phyloP scores from a whole-genome alignment of 164 flowering plant genomes.

The Stephania cephalantha region DNA sequence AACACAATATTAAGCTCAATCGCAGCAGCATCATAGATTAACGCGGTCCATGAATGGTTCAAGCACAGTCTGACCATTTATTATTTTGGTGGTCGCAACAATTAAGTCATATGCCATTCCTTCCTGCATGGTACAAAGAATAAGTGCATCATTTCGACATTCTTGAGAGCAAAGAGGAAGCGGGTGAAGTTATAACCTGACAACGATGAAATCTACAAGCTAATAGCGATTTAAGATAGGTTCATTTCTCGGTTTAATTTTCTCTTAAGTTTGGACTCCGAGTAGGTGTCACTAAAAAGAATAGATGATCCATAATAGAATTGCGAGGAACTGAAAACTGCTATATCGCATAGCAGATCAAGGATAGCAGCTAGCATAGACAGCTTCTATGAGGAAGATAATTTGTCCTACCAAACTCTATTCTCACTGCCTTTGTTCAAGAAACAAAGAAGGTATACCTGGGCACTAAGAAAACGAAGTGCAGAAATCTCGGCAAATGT shows the following conservation, averaged over 20 bases:
- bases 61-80: constrained; percentile 53
- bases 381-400: neutral
- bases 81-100: constrained; percentile 72
- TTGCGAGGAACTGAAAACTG: too few species aligned
- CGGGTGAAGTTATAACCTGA: too few species aligned
- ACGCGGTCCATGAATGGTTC: constrained; percentile 55
- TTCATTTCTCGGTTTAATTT: too few species aligned
- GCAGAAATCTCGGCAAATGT: constrained; percentile 98
- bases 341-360: neutral
- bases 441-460: constrained; percentile 34
- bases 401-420: neutral
- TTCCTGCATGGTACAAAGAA: constrained; percentile 48
- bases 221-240: too few species aligned
- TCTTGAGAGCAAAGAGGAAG: too few species aligned
- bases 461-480: constrained; percentile 83
- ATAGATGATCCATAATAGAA: too few species aligned
- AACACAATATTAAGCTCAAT: neutral
- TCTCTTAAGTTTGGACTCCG: too few species aligned
- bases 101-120: constrained; percentile 92
- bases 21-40: neutral
- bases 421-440: neutral
- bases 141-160: neutral
- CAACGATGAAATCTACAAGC: too few species aligned
- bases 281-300: too few species aligned
- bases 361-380: neutral